Conservation (phyloP, 1,139 yeast species). For the Yamadazyma taylorii region DNA sequence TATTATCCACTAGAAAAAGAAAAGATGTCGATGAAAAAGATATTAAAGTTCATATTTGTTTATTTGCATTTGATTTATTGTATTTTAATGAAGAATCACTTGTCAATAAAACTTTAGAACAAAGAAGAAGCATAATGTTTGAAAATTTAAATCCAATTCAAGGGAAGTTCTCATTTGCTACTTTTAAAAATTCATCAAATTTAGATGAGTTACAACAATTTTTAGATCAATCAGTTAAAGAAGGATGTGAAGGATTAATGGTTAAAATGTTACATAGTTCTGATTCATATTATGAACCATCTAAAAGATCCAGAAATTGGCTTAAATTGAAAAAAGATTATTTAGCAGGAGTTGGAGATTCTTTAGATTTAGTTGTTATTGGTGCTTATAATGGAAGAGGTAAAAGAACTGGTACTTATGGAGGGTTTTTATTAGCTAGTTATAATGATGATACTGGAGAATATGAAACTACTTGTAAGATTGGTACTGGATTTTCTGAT, state of each 20-base stretch:
- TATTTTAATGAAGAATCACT: constrained; percentile 71
- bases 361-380: constrained; percentile 86
- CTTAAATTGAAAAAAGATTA: constrained; percentile 92
- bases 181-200: constrained; percentile 67
- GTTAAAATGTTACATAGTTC: constrained; percentile 81
- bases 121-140: constrained; percentile 63
- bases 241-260: constrained; percentile 95
- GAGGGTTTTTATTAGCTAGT: constrained; percentile 89
- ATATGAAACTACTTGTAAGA: constrained; percentile 92
- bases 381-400: constrained; percentile 96
- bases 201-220: constrained; percentile 81
- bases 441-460: constrained; percentile 90
- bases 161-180: constrained; percentile 85
- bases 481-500: constrained; percentile 96
- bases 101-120: constrained; percentile 64
- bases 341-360: constrained; percentile 91
- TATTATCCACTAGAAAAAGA: constrained; percentile 87
- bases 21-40: constrained; percentile 88
- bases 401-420: constrained; percentile 91
- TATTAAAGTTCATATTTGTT: constrained; percentile 85
- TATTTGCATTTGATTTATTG: constrained; percentile 87
- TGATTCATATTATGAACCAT: constrained; percentile 89
- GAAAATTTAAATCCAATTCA: constrained; percentile 59
- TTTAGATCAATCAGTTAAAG: constrained; percentile 85
- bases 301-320: constrained; percentile 95